Conservation (phyloP, 2,329 filamentous ascomycete genomes). For the Diplocarpon mali region DNA sequence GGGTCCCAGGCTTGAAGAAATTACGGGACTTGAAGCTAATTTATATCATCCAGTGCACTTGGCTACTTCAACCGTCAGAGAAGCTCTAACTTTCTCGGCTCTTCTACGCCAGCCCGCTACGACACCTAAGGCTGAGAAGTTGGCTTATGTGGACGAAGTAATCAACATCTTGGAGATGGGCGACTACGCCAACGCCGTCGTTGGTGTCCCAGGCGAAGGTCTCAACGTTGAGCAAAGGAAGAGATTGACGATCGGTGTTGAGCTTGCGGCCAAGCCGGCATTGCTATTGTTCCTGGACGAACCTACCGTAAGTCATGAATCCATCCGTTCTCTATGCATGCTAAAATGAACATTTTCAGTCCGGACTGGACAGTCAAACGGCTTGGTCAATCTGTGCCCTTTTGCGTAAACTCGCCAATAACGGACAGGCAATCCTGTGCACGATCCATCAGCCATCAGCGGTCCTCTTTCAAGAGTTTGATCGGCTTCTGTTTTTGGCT, state of each 20-base stretch:
- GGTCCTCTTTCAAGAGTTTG: slow-evolving; percentile 85
- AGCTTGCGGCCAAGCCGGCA: slow-evolving; percentile 80
- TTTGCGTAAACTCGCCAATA: slow-evolving; percentile 79
- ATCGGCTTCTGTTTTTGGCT: slow-evolving; percentile 64
- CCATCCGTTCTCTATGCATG: no score
- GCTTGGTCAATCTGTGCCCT: slow-evolving; percentile 84
- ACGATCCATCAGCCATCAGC: slow-evolving; percentile 92
- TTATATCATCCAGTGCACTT: slow-evolving; percentile 41
- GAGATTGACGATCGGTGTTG: slow-evolving; percentile 83
- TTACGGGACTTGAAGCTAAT: no score
- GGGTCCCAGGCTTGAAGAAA: no score
- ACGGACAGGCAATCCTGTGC: slow-evolving; percentile 82
- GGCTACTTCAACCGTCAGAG: slow-evolving; percentile 71
- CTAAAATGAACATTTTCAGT: slow-evolving; percentile 27
- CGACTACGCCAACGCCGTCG: slow-evolving; percentile 77
- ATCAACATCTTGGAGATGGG: slow-evolving; percentile 86
- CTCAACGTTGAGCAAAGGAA: slow-evolving; percentile 59
- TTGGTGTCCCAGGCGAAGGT: slow-evolving; percentile 72
- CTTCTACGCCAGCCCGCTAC: slow-evolving; percentile 67
- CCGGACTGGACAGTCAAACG: slow-evolving; percentile 82
- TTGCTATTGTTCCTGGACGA: slow-evolving; percentile 86
- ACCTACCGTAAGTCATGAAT: slow-evolving; percentile 44
- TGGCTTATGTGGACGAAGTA: slow-evolving; percentile 82
- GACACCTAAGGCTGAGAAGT: slow-evolving; percentile 63
- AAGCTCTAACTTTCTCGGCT: slow-evolving; percentile 76